phyloP scores from a whole-genome alignment of 1,284 basidiomycete species.

The Leccinum fuscescens region DNA sequence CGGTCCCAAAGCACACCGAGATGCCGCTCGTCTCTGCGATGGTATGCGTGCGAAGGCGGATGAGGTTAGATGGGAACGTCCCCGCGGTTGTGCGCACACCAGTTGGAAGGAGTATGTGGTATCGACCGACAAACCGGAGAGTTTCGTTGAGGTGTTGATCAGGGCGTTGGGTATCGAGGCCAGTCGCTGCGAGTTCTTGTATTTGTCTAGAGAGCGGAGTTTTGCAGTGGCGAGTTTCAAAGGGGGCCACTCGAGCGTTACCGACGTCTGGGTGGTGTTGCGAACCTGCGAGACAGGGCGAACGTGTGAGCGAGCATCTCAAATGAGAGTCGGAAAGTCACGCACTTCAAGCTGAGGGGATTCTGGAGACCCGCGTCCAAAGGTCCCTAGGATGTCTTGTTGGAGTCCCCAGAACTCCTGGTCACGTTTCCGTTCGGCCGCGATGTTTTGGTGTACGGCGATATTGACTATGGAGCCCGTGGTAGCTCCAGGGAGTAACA shows the following conservation, averaged over 20 bases:
- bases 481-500: constrained; percentile 85
- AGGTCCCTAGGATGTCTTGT: constrained; percentile 72
- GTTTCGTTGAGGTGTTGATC: constrained; percentile 84
- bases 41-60: constrained; percentile 84
- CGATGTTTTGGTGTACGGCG: constrained; percentile 77
- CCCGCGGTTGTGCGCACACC: constrained; percentile 88
- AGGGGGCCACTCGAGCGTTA: constrained; percentile 88
- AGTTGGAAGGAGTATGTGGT: constrained; percentile 93
- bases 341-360: constrained; percentile 69
- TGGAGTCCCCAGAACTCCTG: constrained; percentile 83
- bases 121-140: constrained; percentile 85
- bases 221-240: constrained; percentile 84
- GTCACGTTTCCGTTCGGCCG: constrained; percentile 80
- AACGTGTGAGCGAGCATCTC: neutral
- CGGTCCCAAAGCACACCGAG: constrained; percentile 87
- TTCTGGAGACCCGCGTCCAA: constrained; percentile 67
- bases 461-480: constrained; percentile 97
- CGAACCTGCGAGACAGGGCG: constrained; percentile 54
- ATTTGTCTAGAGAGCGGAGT: constrained; percentile 85
- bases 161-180: constrained; percentile 80
- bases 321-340: neutral
- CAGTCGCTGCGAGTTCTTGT: constrained; percentile 84
- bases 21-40: constrained; percentile 94
- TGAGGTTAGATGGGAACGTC: constrained; percentile 78
- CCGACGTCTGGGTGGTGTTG: constrained; percentile 92